Conservation (phyloP, 2,329 filamentous ascomycete genomes). For the Penicillium sp. region DNA sequence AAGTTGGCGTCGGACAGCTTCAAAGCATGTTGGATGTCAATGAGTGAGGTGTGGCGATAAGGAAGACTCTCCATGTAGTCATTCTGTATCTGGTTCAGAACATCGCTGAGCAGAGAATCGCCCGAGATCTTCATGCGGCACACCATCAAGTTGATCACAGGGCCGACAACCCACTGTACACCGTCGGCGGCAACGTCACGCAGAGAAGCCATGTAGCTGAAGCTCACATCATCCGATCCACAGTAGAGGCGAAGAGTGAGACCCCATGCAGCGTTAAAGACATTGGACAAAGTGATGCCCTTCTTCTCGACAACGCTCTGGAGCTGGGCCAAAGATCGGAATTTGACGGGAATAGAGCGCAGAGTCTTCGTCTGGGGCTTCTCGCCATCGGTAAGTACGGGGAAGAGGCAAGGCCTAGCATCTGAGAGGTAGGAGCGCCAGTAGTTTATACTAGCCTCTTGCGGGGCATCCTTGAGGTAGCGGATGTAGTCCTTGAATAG, state of each 20-base stretch:
- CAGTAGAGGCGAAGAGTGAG: slow-evolving; percentile 56
- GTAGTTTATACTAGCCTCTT: slow-evolving; percentile 30
- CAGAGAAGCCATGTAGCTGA: slow-evolving; percentile 44
- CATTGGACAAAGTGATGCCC: slow-evolving; percentile 48
- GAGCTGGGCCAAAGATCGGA: slow-evolving; percentile 27
- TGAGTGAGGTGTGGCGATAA: slow-evolving; percentile 42
- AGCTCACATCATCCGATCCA: slow-evolving; percentile 64
- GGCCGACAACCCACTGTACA: slow-evolving; percentile 44
- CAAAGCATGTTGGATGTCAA: slow-evolving; percentile 46
- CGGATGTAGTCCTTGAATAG: slow-evolving; percentile 35
- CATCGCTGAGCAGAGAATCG: slow-evolving; percentile 31
- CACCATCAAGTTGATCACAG: slow-evolving; percentile 45
- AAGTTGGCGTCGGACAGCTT: slow-evolving; percentile 36
- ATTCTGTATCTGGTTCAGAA: slow-evolving; percentile 42
- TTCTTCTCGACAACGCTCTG: slow-evolving; percentile 39
- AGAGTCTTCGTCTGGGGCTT: slow-evolving; percentile 20
- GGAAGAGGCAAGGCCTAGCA: slow-evolving; percentile 36
- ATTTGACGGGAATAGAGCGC: slow-evolving; percentile 29
- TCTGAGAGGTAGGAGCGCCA: slow-evolving; percentile 36
- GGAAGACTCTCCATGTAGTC: slow-evolving; percentile 46
- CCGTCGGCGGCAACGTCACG: slow-evolving; percentile 40
- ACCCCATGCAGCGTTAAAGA: slow-evolving; percentile 68
- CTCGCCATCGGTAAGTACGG: slow-evolving; percentile 31
- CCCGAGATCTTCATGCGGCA: slow-evolving; percentile 40
- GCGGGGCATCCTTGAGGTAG: slow-evolving; percentile 27